phyloP scores from a whole-genome alignment of 1,139 yeast genomes.

The Hemisphaericaspora xylanilytica region DNA sequence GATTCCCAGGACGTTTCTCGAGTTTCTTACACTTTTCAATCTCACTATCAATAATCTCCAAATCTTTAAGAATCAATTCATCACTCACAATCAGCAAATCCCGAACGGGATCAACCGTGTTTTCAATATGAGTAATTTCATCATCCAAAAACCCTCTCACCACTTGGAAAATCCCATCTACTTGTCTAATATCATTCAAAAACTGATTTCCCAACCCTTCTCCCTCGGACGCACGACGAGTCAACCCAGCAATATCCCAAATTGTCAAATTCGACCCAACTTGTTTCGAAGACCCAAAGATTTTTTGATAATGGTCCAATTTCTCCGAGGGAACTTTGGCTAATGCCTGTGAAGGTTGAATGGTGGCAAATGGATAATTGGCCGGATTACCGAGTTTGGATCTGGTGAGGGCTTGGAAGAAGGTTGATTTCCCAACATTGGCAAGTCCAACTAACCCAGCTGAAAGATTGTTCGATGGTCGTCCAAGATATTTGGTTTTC shows the following conservation, averaged over 20 bases:
- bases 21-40: constrained; percentile 46
- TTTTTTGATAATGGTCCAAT: constrained; percentile 40
- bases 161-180: constrained; percentile 72
- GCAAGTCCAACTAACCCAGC: constrained; percentile 70
- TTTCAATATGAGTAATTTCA: constrained; percentile 71
- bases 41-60: constrained; percentile 61
- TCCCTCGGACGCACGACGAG: constrained; percentile 72
- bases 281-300: constrained; percentile 52
- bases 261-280: constrained; percentile 59
- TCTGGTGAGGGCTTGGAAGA: constrained; percentile 69
- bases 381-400: constrained; percentile 72
- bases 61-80: constrained; percentile 68
- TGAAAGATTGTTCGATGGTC: constrained; percentile 55
- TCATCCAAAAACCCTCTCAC: constrained; percentile 66
- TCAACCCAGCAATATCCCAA: constrained; percentile 73
- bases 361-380: constrained; percentile 78
- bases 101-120: constrained; percentile 61
- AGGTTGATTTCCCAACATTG: constrained; percentile 71
- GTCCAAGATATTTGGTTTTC: constrained; percentile 32
- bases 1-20: constrained; percentile 38
- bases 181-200: constrained; percentile 66
- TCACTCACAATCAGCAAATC: constrained; percentile 69
- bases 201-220: constrained; percentile 77
- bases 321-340: constrained; percentile 54
- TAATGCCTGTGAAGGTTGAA: constrained; percentile 68